Percentiles rank a stretch among this genome's conserved stretches.
These are phyloP conservation scores for Fusarium sp. DNA, from an alignment of 2,329 filamentous ascomycete genomes.

Conservation along the genomic window DNA sequence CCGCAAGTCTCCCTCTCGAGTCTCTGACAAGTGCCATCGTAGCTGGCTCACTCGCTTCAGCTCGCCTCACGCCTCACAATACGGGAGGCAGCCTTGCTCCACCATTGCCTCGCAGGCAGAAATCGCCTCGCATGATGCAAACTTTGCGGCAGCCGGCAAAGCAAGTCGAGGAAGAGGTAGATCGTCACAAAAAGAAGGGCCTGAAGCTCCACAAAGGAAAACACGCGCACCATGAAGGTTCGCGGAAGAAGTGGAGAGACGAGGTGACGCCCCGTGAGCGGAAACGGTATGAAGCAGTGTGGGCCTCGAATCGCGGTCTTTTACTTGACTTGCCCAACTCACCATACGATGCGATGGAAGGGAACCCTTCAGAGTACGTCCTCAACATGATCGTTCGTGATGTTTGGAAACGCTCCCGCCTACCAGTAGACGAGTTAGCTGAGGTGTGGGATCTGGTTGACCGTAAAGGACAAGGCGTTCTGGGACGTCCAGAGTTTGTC, in stretches of 20 bases:
- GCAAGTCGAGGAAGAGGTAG: constrained; percentile 68
- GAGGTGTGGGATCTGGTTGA: constrained; percentile 86
- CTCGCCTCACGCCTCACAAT: constrained; percentile 64
- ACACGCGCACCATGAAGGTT: constrained; percentile 83
- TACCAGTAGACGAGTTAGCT: constrained; percentile 77
- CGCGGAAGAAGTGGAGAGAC: constrained; percentile 83
- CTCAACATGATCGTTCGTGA: constrained; percentile 79
- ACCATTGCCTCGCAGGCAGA: constrained; percentile 60
- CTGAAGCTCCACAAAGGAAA: constrained; percentile 69
- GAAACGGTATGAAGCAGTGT: constrained; percentile 87
- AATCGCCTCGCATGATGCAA: constrained; percentile 71
- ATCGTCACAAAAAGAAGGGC: constrained; percentile 64
- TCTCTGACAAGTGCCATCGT: constrained; percentile 82
- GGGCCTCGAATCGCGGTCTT: constrained; percentile 83
- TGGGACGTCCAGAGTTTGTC: constrained; percentile 81
- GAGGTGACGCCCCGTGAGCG: constrained; percentile 79
- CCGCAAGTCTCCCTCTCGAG: constrained; percentile 68
- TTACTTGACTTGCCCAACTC: constrained; percentile 55
- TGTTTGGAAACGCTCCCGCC: constrained; percentile 80
- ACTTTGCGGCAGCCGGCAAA: constrained; percentile 74
- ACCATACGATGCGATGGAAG: constrained; percentile 36
- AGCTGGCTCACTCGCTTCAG: constrained; percentile 79
- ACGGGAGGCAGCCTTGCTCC: constrained; percentile 56
- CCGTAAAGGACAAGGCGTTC: constrained; percentile 65
- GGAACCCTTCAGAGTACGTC: constrained; percentile 66